Evolutionary conservation across 257 asterid species (phyloP).

Genomic region (Thymus quinquecostatus): DNA sequence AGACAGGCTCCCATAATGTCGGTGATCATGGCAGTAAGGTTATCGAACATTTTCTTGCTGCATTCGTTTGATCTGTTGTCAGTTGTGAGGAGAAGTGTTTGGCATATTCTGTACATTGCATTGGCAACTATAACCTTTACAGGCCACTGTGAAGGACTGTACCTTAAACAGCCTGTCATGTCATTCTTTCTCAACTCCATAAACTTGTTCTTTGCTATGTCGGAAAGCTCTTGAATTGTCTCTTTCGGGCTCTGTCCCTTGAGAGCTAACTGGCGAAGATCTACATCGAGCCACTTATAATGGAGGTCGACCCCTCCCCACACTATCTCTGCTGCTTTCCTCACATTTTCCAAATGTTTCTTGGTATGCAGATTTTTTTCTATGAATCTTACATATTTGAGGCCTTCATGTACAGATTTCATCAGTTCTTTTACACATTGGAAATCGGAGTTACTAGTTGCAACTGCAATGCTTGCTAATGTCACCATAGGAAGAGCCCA

Average conservation of each 20-base stretch:
- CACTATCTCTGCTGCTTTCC: conserved; percentile 68
- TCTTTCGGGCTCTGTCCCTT: conserved; percentile 46
- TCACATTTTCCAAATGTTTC: conserved; percentile 42
- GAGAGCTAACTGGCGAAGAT: conserved; percentile 48
- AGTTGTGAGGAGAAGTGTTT: conserved; percentile 52
- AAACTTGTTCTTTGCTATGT: conserved; percentile 55
- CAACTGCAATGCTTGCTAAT: conserved; percentile 74
- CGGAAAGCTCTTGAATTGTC: conserved; percentile 53
- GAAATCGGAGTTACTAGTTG: conserved; percentile 42
- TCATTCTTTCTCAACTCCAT: conserved; percentile 46
- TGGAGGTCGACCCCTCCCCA: conserved; percentile 71
- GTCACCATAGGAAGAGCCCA: conserved; percentile 95
- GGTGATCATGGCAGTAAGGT: conserved; percentile 48
- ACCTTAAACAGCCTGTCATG: conserved; percentile 34
- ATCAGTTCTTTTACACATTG: conserved; percentile 45
- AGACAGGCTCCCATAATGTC: conserved; percentile 75
- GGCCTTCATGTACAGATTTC: conserved; percentile 57
- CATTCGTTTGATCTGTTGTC: conserved; percentile 35
- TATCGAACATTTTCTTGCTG: conserved; percentile 46
- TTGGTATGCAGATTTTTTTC: conserved; percentile 54
- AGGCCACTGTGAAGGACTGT: conserved; percentile 69
- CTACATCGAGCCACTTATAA: conserved; percentile 68
- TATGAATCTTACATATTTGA: conserved; percentile 47
- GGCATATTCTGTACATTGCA: conserved; percentile 75
- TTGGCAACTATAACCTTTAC: conserved; percentile 63